A percentile compares a stretch with the other conserved stretches of the same genome.
Evolutionary conservation across 192 early-diverging fungal genomes (phyloP).

Genomic region (Rhizoclosmatium sp.): DNA sequence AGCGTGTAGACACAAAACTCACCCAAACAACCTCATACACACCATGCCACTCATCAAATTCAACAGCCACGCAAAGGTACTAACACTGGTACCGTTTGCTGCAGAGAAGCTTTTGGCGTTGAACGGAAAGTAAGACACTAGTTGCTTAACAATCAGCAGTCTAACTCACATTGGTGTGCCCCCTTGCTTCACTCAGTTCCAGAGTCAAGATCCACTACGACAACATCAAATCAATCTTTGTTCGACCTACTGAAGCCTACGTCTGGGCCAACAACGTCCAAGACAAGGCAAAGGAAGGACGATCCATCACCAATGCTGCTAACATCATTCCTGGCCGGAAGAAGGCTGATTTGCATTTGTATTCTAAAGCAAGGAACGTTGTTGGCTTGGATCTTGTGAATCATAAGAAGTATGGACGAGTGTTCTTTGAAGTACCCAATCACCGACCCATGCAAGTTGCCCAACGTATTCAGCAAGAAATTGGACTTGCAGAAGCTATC

Average conservation of each 20-base stretch:
- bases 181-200: neutral
- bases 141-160: neutral
- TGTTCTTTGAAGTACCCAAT: slow-evolving; percentile 31
- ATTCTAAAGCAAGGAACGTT: neutral
- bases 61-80: neutral
- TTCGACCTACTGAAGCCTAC: slow-evolving; percentile 5
- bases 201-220: slow-evolving; percentile 12
- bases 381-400: slow-evolving; percentile 18
- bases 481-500: slow-evolving; percentile 3
- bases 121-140: slow-evolving; percentile 2
- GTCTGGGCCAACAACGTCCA: neutral
- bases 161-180: neutral
- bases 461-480: slow-evolving; percentile 18
- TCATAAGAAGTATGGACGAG: slow-evolving; percentile 9
- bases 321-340: slow-evolving; percentile 1
- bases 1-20: too few relatives aligned
- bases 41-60: slow-evolving; percentile 26
- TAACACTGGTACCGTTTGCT: slow-evolving; percentile 12
- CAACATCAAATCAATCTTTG: neutral
- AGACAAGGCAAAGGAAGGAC: neutral
- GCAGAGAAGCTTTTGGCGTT: slow-evolving; percentile 17
- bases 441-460: slow-evolving; percentile 27
- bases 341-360: slow-evolving; percentile 24
- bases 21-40: too few relatives aligned
- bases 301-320: slow-evolving; percentile 3